A percentile compares a stretch with the other conserved stretches of the same genome.
Evolutionary conservation across 495 filamentous ascomycete genomes (phyloP).

Genomic region (Clohesyomyces aquaticus): DNA sequence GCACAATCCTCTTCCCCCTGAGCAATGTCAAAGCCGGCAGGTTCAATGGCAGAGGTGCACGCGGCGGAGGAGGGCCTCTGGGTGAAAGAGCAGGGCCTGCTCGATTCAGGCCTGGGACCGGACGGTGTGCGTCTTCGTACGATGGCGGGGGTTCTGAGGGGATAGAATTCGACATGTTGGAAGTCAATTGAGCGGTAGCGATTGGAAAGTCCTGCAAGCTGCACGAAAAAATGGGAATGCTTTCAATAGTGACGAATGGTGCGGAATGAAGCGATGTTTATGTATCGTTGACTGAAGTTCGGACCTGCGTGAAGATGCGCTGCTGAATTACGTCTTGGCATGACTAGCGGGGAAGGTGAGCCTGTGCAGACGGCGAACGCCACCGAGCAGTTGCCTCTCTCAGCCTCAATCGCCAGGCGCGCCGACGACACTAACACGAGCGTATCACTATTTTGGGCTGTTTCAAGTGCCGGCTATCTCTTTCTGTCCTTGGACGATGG

Average conservation of each 20-base stretch:
- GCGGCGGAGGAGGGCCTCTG: slow-evolving; percentile 41
- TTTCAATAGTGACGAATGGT: background rate
- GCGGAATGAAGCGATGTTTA: background rate
- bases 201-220: background rate
- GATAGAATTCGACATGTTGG: slow-evolving; percentile 40
- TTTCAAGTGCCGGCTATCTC: background rate
- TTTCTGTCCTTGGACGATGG: background rate
- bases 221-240: background rate
- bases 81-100: slow-evolving; percentile 20
- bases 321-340: background rate
- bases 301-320: background rate
- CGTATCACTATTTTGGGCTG: background rate
- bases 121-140: slow-evolving; percentile 40
- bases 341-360: background rate
- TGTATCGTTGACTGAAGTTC: no score
- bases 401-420: background rate
- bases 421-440: background rate
- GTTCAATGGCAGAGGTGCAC: slow-evolving; percentile 65
- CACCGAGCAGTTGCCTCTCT: background rate
- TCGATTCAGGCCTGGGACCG: slow-evolving; percentile 2
- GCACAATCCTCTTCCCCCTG: slow-evolving; percentile 73
- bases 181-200: slow-evolving; percentile 6
- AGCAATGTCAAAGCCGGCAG: slow-evolving; percentile 77
- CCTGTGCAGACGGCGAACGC: background rate
- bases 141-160: slow-evolving; percentile 45